Evolutionary conservation across 2,329 filamentous ascomycete genomes (phyloP), one percentile per base, ranked within the genome.

Genomic region (Aspergillus latus): DNA sequence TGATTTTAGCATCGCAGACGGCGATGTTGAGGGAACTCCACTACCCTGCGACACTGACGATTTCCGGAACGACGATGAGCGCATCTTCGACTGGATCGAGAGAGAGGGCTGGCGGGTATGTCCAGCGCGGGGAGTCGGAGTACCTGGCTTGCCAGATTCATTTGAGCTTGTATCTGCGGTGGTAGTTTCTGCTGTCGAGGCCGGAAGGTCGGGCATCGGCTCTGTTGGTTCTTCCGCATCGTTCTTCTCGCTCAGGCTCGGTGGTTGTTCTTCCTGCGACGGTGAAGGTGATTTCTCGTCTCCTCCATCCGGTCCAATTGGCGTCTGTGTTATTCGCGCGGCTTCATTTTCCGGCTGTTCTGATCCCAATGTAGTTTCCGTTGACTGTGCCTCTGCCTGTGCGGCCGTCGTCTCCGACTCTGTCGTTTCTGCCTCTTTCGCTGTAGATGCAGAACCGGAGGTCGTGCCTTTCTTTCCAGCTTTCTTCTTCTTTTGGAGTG

Each of bases 401-500:
- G 45, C 64, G 63, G 73, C 68, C 26, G 49, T 15, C 6, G 39
- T 21, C 4, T 36, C 32, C 10, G 49, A 9, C 9, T 52, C 49
- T 15, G 49, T 26, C 2, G 29, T 34, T 32, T 52, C 49, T 11
- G 48, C 15, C 30, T 66, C 65, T 36, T 70, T 79, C 62, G 81
- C n/a, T 11, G 61, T 63, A 36, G 69, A 79, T 62, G 81, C n/a
- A 10, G 62, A 32, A 9, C 71, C 66, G 3, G 59, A 52, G 13
- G 78, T 68, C 7, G 75, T 58, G 3, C 75, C 72, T 75, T 93
- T 91, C 58, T 83, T 84, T 47, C 62, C 66, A 21, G 71, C 71
- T 69, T 90, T 92, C 67, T 91, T 78, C 71, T 92, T 92, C 69
- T 96, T 96, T 78, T 96, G 95, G 74, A 92, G 79, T 74, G 89